A percentile compares a stretch with the other conserved stretches of the same genome.
These are phyloP conservation scores for Colletotrichum incanum DNA, from an alignment of 2,329 filamentous ascomycete species.

Conservation along the genomic window DNA sequence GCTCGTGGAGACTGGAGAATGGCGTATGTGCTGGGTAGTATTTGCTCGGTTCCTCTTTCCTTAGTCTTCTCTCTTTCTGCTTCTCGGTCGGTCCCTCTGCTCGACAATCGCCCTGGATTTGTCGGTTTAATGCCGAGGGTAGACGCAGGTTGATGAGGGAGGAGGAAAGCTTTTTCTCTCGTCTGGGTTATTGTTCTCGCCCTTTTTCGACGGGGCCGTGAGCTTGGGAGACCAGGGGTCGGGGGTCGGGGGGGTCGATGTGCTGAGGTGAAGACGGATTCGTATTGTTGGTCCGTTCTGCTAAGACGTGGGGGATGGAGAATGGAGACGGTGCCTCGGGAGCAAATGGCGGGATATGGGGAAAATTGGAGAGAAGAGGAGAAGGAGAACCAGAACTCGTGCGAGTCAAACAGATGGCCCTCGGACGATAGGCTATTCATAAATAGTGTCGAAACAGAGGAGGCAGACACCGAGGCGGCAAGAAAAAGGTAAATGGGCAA, in stretches of 20 bases:
- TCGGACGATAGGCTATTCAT: not conserved
- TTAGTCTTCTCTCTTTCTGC: not conserved
- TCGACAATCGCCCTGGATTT: conserved; percentile 22
- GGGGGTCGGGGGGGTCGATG: conserved; percentile 31
- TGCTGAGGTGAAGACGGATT: conserved; percentile 40
- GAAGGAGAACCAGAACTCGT: not conserved
- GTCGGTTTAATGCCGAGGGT: conserved; percentile 37
- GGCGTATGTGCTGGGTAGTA: conserved; percentile 11
- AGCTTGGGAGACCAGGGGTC: conserved; percentile 33
- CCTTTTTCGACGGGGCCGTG: conserved; percentile 37
- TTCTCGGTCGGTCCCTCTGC: not conserved
- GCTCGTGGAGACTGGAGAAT: conserved; percentile 27
- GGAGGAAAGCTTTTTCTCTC: conserved; percentile 31
- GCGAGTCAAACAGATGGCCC: conserved; percentile 20
- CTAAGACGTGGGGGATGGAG: conserved; percentile 29
- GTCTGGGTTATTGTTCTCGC: conserved; percentile 30
- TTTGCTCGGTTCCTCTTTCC: not conserved
- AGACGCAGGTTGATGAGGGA: conserved; percentile 5
- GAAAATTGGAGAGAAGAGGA: conserved; percentile 22
- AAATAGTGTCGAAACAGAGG: conserved; percentile 3
- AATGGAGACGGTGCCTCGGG: conserved; percentile 31
- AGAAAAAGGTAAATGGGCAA: conserved; percentile 7
- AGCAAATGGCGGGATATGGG: conserved; percentile 36
- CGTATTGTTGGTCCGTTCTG: conserved; percentile 38
- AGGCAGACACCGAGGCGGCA: conserved; percentile 9